These are phyloP conservation scores for Aspergillus hiratsukae DNA, from an alignment of 2,329 filamentous ascomycete genomes.

Conservation along the genomic window DNA sequence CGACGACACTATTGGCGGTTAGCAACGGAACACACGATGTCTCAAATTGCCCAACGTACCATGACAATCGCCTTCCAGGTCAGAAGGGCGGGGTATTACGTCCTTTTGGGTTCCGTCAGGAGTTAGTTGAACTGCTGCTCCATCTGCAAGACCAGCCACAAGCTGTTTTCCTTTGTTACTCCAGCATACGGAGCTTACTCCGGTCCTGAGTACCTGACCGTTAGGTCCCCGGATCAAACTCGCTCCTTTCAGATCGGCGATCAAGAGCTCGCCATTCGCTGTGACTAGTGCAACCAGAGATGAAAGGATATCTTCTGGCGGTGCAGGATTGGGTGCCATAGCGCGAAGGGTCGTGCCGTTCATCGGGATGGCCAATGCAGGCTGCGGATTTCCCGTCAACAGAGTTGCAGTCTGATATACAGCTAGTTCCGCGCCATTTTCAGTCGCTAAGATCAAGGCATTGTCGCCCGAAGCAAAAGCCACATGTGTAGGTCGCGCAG, in stretches of 20 bases:
- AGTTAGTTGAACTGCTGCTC: constrained; percentile 76
- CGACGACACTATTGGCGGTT: constrained; percentile 57
- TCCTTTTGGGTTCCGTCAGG: constrained; percentile 73
- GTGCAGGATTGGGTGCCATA: constrained; percentile 74
- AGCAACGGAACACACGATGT: neutral
- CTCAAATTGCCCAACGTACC: constrained; percentile 47
- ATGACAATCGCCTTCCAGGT: constrained; percentile 59
- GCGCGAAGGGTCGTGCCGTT: constrained; percentile 69
- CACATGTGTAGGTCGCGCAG: constrained; percentile 77
- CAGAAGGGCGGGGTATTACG: constrained; percentile 71
- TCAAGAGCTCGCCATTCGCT: constrained; percentile 70
- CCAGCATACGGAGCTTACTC: constrained; percentile 84
- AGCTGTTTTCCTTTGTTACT: constrained; percentile 91
- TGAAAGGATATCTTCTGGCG: constrained; percentile 48
- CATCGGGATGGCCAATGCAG: constrained; percentile 71
- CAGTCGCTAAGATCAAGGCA: constrained; percentile 76
- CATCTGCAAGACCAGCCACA: constrained; percentile 77
- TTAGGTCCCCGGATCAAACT: constrained; percentile 55
- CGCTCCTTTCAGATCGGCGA: constrained; percentile 72
- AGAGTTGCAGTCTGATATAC: constrained; percentile 74
- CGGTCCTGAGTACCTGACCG: constrained; percentile 64
- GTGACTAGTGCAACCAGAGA: constrained; percentile 78
- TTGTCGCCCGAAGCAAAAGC: constrained; percentile 87
- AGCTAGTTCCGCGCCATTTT: constrained; percentile 73
- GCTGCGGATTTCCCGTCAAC: constrained; percentile 59